These are phyloP conservation scores for Candida silvicultrix DNA, from an alignment of 805 yeast genomes.

Conservation along the genomic window DNA sequence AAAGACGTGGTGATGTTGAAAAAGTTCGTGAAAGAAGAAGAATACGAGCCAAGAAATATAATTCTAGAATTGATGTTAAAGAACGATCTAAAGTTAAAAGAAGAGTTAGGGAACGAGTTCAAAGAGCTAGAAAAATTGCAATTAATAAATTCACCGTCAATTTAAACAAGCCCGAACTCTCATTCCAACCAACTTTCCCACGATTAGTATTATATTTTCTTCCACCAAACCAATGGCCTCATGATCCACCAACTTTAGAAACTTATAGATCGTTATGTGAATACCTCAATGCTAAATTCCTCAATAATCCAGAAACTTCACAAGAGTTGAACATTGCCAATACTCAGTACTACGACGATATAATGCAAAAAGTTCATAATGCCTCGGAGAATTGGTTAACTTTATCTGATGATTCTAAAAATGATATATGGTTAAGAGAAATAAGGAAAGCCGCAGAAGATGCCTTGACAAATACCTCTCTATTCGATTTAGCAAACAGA, in stretches of 20 bases:
- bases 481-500: slow-evolving; percentile 37
- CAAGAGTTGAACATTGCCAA: background rate
- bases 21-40: slow-evolving; percentile 34
- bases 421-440: slow-evolving; percentile 39
- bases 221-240: slow-evolving; percentile 43
- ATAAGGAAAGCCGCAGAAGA: slow-evolving; percentile 38
- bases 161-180: slow-evolving; percentile 32
- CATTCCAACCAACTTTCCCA: slow-evolving; percentile 42
- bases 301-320: slow-evolving; percentile 1
- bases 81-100: slow-evolving; percentile 40
- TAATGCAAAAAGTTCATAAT: slow-evolving; percentile 32
- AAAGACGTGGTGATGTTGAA: slow-evolving; percentile 42
- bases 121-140: slow-evolving; percentile 32
- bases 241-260: slow-evolving; percentile 44
- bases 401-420: slow-evolving; percentile 26
- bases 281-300: slow-evolving; percentile 18
- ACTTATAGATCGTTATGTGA: slow-evolving; percentile 31
- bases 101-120: slow-evolving; percentile 33
- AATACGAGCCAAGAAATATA: slow-evolving; percentile 35
- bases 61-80: slow-evolving; percentile 40
- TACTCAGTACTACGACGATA: slow-evolving; percentile 15
- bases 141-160: slow-evolving; percentile 29
- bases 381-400: slow-evolving; percentile 42
- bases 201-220: slow-evolving; percentile 40
- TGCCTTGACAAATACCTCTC: slow-evolving; percentile 31